Percentiles rank a stretch among this genome's conserved stretches.
These are phyloP conservation scores for Penicillium sp. DNA, from an alignment of 2,329 filamentous ascomycete genomes.

Conservation along the genomic window DNA sequence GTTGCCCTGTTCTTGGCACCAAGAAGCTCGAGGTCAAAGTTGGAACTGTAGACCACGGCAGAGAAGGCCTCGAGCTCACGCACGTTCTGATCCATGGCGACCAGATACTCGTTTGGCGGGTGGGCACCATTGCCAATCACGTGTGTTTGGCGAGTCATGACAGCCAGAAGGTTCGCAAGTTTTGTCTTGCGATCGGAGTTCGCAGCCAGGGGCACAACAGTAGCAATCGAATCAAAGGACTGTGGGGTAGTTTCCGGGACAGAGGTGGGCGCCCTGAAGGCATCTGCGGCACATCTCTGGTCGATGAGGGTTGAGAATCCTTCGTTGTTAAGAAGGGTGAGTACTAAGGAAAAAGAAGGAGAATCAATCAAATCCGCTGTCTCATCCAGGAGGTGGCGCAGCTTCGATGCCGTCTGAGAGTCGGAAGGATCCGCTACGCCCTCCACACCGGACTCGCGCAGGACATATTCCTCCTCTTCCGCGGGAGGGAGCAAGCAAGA, in stretches of 20 bases:
- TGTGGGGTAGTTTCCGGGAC: constrained; percentile 46
- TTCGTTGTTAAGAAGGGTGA: constrained; percentile 81
- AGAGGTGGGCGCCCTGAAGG: constrained; percentile 61
- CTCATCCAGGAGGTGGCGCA: constrained; percentile 87
- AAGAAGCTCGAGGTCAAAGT: constrained; percentile 41
- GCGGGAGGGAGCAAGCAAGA: constrained; percentile 75
- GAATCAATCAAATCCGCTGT: constrained; percentile 95
- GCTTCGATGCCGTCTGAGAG: constrained; percentile 47
- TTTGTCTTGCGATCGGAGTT: constrained; percentile 58
- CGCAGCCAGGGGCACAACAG: constrained; percentile 35
- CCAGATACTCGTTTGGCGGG: constrained; percentile 47
- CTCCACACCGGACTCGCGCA: constrained; percentile 78
- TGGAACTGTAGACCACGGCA: constrained; percentile 51
- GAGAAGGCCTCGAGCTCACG: constrained; percentile 51
- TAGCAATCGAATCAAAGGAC: constrained; percentile 44
- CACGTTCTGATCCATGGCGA: constrained; percentile 46
- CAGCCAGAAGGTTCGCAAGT: constrained; percentile 84
- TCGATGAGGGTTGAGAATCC: constrained; percentile 83
- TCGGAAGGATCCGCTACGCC: constrained; percentile 40
- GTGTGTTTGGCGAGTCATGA: constrained; percentile 88
- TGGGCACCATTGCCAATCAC: constrained; percentile 71
- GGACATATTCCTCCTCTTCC: constrained; percentile 77
- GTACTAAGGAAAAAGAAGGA: constrained; percentile 81
- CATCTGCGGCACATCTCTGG: constrained; percentile 72
- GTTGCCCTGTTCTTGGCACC: constrained; percentile 22